A percentile compares a stretch with the other conserved stretches of the same genome.
Evolutionary conservation across 805 yeast species (phyloP).

Genomic region (Ogataea nonfermentans): DNA sequence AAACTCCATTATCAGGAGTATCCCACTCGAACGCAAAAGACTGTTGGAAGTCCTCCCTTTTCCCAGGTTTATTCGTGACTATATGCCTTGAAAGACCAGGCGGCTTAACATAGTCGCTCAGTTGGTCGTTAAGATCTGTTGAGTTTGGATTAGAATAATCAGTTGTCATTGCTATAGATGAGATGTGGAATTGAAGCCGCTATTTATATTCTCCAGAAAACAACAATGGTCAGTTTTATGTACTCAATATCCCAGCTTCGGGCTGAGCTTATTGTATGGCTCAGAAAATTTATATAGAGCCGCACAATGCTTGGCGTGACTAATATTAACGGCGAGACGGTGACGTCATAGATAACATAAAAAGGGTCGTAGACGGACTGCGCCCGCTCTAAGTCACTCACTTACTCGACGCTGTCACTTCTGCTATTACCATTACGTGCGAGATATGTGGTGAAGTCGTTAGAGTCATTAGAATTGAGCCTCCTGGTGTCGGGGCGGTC

Average conservation of each 20-base stretch:
- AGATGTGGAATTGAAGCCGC: too few species aligned
- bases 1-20: constrained; percentile 34
- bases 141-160: too few species aligned
- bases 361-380: background rate
- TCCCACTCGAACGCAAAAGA: constrained; percentile 36
- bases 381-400: background rate
- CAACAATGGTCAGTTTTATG: too few species aligned
- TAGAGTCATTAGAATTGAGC: constrained; percentile 22
- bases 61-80: constrained; percentile 21
- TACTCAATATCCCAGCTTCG: too few species aligned
- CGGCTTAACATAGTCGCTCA: background rate
- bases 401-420: constrained; percentile 10
- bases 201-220: too few species aligned
- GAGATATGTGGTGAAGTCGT: constrained; percentile 18
- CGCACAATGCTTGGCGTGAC: too few species aligned
- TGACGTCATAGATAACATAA: constrained; percentile 1
- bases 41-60: constrained; percentile 24
- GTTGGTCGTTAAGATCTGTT: too few species aligned
- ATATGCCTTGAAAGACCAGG: background rate
- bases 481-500: constrained; percentile 17
- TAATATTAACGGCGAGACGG: background rate
- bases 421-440: constrained; percentile 11
- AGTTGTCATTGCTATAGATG: too few species aligned
- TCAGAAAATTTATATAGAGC: too few species aligned
- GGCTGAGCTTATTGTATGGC: too few species aligned